A percentile compares a stretch with the other conserved stretches of the same genome.
Evolutionary conservation across 139 green algal genomes (phyloP).

Genomic region (Asterochloris erici): DNA sequence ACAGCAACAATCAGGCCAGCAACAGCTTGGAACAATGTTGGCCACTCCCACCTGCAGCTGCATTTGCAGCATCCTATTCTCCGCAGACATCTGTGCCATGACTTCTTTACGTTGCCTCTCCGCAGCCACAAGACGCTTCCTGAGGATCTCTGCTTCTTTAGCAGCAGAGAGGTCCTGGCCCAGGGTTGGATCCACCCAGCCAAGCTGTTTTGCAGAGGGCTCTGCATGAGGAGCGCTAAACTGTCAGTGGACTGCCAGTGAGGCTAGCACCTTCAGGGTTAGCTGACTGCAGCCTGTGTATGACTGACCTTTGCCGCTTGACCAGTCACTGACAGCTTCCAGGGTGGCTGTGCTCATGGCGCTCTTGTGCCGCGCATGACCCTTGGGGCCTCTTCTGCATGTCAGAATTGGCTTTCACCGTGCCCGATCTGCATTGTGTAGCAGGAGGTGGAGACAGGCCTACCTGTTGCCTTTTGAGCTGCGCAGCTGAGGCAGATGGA

Average conservation of each 20-base stretch:
- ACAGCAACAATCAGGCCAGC: not conserved
- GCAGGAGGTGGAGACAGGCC: too few relatives aligned
- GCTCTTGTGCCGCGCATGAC: too few relatives aligned
- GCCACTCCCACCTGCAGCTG: slow-evolving; percentile 7
- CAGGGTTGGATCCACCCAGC: slow-evolving; percentile 9
- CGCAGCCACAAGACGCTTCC: slow-evolving; percentile 19
- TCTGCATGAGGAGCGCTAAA: not conserved
- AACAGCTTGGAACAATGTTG: not conserved
- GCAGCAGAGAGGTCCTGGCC: not conserved
- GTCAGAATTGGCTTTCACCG: too few relatives aligned
- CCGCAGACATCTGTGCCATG: slow-evolving; percentile 14
- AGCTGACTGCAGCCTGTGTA: not conserved
- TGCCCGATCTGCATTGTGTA: too few relatives aligned
- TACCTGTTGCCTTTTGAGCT: too few relatives aligned
- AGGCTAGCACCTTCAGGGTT: not conserved
- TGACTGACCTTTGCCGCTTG: not conserved
- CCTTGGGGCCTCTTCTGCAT: too few relatives aligned
- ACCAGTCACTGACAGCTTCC: not conserved
- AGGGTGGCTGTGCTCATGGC: not conserved
- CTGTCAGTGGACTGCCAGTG: not conserved
- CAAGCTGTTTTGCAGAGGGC: not conserved
- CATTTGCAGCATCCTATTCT: slow-evolving; percentile 12
- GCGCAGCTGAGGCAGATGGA: too few relatives aligned
- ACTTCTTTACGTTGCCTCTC: slow-evolving; percentile 15
- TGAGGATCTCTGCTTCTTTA: slow-evolving; percentile 7